A percentile compares a stretch with the other conserved stretches of the same genome.
These are phyloP conservation scores for Metschnikowia matae DNA, from an alignment of 805 yeast species.

Conservation along the genomic window DNA sequence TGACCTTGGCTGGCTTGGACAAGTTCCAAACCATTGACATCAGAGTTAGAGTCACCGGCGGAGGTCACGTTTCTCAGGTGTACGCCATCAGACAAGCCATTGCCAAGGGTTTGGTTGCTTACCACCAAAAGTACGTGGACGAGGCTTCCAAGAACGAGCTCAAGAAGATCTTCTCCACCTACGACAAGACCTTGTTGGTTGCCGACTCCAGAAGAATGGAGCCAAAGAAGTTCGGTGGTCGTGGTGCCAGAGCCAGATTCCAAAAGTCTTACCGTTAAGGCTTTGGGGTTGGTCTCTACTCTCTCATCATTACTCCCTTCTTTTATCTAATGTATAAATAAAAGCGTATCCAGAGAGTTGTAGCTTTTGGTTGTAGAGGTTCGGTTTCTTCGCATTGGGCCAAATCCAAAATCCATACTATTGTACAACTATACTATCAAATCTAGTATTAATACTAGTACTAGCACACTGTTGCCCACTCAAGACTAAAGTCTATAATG, in stretches of 20 bases:
- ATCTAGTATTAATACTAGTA: no score
- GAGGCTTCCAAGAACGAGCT: conserved; percentile 99
- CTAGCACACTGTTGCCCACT: no score
- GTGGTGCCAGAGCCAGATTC: conserved; percentile 99
- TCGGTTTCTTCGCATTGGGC: no score
- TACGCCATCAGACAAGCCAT: conserved; percentile 99
- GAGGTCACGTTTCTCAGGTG: conserved; percentile 99
- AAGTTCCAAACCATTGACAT: conserved; percentile 97
- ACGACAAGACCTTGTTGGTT: conserved; percentile 99
- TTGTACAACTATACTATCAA: no score
- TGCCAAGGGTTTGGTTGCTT: conserved; percentile 99
- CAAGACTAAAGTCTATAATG: no score
- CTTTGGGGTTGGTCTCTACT: conserved; percentile 9
- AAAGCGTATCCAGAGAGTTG: conserved; percentile 8
- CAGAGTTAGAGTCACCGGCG: conserved; percentile 99
- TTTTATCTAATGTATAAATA: conserved; percentile 21
- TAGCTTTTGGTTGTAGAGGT: background rate
- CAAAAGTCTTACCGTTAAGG: conserved; percentile 99
- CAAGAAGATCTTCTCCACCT: conserved; percentile 94
- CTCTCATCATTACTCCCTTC: conserved; percentile 13
- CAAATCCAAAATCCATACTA: no score
- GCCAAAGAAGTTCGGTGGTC: conserved; percentile 99
- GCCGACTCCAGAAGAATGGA: conserved; percentile 99
- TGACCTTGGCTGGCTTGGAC: conserved; percentile 96
- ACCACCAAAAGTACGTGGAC: conserved; percentile 98